Conservation (phyloP, 2,329 filamentous ascomycete species). For the Stemphylium lycopersici region DNA sequence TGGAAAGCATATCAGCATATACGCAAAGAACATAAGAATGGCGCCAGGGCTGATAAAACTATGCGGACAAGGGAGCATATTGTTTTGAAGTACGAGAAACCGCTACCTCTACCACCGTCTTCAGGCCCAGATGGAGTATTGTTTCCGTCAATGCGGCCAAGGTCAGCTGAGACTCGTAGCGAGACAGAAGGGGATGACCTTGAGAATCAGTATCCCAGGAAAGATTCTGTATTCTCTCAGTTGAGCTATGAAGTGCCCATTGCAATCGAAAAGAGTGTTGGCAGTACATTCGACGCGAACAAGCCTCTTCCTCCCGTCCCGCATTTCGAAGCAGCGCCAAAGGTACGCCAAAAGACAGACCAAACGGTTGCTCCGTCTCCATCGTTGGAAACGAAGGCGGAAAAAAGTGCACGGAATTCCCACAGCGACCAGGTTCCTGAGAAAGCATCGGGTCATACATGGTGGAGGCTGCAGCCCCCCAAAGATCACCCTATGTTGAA, state of each 20-base stretch:
- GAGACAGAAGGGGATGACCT: background rate
- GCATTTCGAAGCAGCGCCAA: slow-evolving; percentile 1
- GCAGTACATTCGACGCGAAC: slow-evolving; percentile 6
- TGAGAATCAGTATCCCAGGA: background rate
- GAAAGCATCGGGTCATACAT: background rate
- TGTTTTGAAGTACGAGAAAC: background rate
- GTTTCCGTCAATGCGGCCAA: slow-evolving; percentile 3
- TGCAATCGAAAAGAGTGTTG: slow-evolving; percentile 3
- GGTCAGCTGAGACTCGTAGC: background rate
- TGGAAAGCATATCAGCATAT: slow-evolving; percentile 23
- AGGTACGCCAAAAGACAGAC: background rate
- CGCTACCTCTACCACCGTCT: background rate
- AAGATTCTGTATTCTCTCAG: slow-evolving; percentile 10
- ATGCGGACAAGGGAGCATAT: background rate
- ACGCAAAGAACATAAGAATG: slow-evolving; percentile 13
- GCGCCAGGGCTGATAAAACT: background rate
- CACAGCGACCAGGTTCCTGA: background rate
- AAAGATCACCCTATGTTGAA: slow-evolving; percentile 20
- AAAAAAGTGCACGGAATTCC: background rate
- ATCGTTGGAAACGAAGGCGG: background rate
- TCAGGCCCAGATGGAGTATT: background rate
- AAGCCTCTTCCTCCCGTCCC: slow-evolving; percentile 26
- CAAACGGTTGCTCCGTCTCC: background rate
- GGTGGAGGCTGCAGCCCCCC: slow-evolving; percentile 10
- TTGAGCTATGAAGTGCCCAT: slow-evolving; percentile 19